Evolutionary conservation across 805 yeast species (phyloP), one percentile per base, ranked within the genome.

Genomic region (Starmerella apis): DNA sequence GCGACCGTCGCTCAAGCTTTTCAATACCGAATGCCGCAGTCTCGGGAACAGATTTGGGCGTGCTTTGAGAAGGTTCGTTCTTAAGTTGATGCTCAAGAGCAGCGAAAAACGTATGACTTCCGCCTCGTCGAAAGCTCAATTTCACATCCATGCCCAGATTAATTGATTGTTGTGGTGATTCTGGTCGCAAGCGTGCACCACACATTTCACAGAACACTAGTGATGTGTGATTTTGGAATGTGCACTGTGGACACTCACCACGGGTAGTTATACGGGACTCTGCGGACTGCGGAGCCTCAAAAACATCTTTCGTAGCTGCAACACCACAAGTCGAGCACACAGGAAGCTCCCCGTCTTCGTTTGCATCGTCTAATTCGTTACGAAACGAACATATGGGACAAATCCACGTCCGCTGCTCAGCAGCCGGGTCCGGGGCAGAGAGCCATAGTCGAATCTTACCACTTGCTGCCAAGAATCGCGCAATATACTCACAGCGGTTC

Each of bases 311-410:
- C 11, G 67, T 63, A 1, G 77, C 71, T 33, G 65, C 65, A 16
- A 83, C 75, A 6, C 90, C 90, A 65, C 90, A 83, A 18, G 76
- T 77, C 25, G 61, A 60, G 62, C 90, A 83, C 0, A 61, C 57
- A 0, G 81, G 80, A 2, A 69, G 54, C 8, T 60, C 62, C 16
- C 41, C 41, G 27, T 7, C n/a, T 16, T 19, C n/a, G 2, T 7
- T 8, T 5, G n/a, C 8, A 16, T 7, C 30, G 30, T 22, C 30
- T 10, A 22, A 20, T 20, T 14, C 42, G 60, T 86, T 86, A 23
- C 80, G 71, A 61, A 71, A 83, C n/a, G 78, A 77, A 65, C 98
- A 90, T 3, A 92, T 88, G n/a, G 83, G 81, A 63, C 98, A 90
- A 1, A 75, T 73, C 98, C 98, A 90, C 27, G 72, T 68, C 16